Evolutionary conservation across 352 stramenopile genomes (phyloP).

Genomic region (Blastocystis sp.): DNA sequence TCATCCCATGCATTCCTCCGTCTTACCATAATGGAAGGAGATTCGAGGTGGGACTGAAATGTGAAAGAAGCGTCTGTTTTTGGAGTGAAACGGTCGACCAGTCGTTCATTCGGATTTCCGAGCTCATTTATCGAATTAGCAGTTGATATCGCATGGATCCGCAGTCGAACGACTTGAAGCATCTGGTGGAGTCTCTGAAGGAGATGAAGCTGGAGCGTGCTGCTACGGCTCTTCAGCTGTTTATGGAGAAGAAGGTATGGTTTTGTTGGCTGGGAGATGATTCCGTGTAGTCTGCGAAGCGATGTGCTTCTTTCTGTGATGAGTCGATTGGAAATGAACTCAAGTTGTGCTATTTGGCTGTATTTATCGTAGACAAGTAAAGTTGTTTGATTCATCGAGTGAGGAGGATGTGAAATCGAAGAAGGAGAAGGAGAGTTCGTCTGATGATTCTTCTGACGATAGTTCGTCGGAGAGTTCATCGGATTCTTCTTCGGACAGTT

Average conservation of each 20-base stretch:
- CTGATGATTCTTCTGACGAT: neutral
- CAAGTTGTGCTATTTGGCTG: constrained; percentile 18
- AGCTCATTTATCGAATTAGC: too few relatives aligned
- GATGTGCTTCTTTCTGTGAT: constrained; percentile 5
- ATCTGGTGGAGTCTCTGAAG: constrained; percentile 17
- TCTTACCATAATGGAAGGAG: too few relatives aligned
- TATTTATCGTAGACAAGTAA: too few relatives aligned
- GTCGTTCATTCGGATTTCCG: too few relatives aligned
- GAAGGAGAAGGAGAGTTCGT: neutral
- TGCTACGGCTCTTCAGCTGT: neutral
- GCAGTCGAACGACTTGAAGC: neutral
- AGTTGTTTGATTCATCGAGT: neutral
- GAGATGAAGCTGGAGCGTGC: neutral
- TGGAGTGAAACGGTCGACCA: constrained; percentile 2
- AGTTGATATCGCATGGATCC: neutral
- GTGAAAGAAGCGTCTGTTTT: neutral
- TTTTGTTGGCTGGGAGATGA: neutral
- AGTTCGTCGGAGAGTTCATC: constrained; percentile 11
- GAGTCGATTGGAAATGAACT: constrained; percentile 22
- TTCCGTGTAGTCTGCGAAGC: constrained; percentile 42
- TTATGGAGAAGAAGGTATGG: neutral
- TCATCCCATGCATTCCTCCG: too few relatives aligned
- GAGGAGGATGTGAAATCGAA: neutral
- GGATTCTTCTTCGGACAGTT: constrained; percentile 58
- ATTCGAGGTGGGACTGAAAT: neutral